Base-by-base conservation (phyloP, 345 rosid genomes). In the Linum usitatissimum region DNA sequence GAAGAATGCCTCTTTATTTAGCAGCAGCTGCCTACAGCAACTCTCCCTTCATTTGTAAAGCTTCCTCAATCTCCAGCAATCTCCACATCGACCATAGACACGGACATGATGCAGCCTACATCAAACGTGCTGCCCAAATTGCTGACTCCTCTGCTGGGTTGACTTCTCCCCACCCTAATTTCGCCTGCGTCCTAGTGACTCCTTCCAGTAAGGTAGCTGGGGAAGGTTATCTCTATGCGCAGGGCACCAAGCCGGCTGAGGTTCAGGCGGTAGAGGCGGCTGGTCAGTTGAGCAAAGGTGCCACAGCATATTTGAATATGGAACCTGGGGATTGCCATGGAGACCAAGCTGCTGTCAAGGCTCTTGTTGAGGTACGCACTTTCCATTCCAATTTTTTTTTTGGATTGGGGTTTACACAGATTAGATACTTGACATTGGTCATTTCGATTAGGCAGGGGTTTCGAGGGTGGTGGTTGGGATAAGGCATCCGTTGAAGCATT, bases 311-410 rank as follows among this genome's bases (percentile, higher is more conserved):
- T 74, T 73, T 92, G 30, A 92, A 87, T 66, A 67, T 89, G 89
- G 96, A 92, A 77, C 87, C 97, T 21, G 98, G 95, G 19, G 97
- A 92, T 69, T 92, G 96, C 77, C 88, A 89, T 66, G 97, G 94
- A 39, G 98, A 89, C 65, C 75, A 77, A 67, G 64, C 84, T 45
- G 95, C 97, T 5, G 83, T 86, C 65, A 89, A 94, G 61, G 84
- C 95, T 76, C 91, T 92, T 64, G 85, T 89, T 23, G 28, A 23
- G 28, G 28, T 23, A 23, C 2, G 28, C 28, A 23, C 28, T 23
- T 23, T 23, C 28, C 28, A 23, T 23, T 23, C 28, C 28, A 23
- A 23, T 23, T 23, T 2, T 23, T 23, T 23, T 23, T 23, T 23
- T 23, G 2, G 2, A 23, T 23, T 23, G 28, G 28, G 28, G 28